These are phyloP conservation scores for Earliella scabrosa DNA, from an alignment of 1,284 basidiomycete genomes.

Conservation along the genomic window DNA sequence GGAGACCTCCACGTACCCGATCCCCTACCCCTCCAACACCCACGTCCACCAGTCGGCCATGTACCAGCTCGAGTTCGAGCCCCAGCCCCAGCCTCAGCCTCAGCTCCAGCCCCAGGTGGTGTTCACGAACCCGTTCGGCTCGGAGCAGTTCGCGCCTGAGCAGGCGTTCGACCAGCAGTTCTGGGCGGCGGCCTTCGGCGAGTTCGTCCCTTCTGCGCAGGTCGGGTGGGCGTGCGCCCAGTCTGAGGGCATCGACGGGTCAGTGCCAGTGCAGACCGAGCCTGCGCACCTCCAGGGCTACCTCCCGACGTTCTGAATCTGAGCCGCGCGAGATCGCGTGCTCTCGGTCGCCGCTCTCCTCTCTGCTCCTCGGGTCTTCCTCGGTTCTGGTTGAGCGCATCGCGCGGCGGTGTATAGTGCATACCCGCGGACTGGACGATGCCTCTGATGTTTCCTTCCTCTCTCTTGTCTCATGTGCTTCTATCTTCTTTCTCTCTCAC, in stretches of 20 bases:
- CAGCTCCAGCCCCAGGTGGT: neutral
- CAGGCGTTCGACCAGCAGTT: neutral
- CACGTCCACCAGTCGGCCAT: neutral
- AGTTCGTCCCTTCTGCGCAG: neutral
- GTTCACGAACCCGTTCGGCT: too few species aligned
- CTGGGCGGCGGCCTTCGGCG: neutral
- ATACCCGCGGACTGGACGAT: constrained; percentile 13
- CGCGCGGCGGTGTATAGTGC: neutral
- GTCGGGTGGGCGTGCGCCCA: neutral
- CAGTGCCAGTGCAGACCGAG: constrained; percentile 2
- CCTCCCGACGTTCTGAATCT: constrained; percentile 1
- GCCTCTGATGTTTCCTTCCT: neutral
- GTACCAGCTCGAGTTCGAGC: neutral
- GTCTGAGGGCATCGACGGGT: too few species aligned
- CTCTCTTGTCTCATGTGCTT: too few species aligned
- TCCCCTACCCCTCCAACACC: neutral
- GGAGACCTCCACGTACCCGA: neutral
- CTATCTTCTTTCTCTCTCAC: too few species aligned
- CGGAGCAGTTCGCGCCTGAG: neutral
- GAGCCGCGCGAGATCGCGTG: neutral
- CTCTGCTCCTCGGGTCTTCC: too few species aligned
- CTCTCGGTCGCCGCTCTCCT: too few species aligned
- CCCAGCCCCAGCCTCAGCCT: neutral
- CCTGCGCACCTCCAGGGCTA: neutral
- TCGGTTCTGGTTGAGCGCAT: too few species aligned